phyloP scores from a whole-genome alignment of 2,329 filamentous ascomycete genomes.

The Fusarium tricinctum region DNA sequence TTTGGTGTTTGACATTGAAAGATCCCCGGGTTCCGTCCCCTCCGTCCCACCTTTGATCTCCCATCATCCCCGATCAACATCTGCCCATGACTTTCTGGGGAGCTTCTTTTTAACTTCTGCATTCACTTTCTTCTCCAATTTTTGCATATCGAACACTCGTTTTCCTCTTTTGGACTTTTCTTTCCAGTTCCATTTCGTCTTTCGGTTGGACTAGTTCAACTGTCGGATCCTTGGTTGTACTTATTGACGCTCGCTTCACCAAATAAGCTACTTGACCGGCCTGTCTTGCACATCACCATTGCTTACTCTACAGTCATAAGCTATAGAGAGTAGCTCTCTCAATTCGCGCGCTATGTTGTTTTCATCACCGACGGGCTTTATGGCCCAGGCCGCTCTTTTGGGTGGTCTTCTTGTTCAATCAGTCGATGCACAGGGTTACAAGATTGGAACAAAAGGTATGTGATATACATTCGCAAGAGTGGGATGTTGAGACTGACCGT shows the following conservation, averaged over 20 bases:
- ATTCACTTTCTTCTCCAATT: constrained; percentile 16
- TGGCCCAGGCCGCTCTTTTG: constrained; percentile 32
- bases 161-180: constrained; percentile 4
- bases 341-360: constrained; percentile 9
- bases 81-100: constrained; percentile 16
- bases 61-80: constrained; percentile 25
- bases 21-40: constrained; percentile 24
- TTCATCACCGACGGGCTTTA: constrained; percentile 16
- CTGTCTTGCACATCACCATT: neutral
- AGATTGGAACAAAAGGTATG: constrained; percentile 52
- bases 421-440: constrained; percentile 47
- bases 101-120: constrained; percentile 7
- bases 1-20: constrained; percentile 16
- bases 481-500: rapidly evolving
- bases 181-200: constrained; percentile 9
- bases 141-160: constrained; percentile 18
- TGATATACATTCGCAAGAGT: neutral
- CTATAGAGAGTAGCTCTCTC: constrained; percentile 7
- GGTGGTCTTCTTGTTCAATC: constrained; percentile 36
- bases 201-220: constrained; percentile 5
- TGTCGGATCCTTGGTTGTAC: constrained; percentile 6
- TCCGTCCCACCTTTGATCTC: constrained; percentile 34
- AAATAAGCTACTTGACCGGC: constrained; percentile 3
- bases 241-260: constrained; percentile 41
- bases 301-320: neutral